A percentile compares a stretch with the other conserved stretches of the same genome.
phyloP scores from a whole-genome alignment of 2,329 filamentous ascomycete genomes.

The Tothia fuscella region DNA sequence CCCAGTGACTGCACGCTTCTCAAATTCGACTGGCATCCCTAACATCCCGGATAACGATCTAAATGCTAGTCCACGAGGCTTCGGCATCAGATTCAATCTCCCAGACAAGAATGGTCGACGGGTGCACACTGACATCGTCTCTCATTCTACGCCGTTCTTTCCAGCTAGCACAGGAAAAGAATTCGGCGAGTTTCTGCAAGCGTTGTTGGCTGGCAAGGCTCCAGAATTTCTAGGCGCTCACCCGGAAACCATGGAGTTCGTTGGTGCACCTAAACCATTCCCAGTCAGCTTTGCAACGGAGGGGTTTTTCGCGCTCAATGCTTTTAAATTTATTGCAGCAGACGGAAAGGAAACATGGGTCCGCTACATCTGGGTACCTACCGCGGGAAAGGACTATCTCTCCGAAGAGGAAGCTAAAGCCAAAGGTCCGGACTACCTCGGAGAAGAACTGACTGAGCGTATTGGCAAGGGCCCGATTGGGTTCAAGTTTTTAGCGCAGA shows the following conservation, averaged over 20 bases:
- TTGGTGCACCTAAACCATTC: slow-evolving; percentile 37
- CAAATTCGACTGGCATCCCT: slow-evolving; percentile 39
- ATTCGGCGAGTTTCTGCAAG: slow-evolving; percentile 39
- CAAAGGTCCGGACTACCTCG: slow-evolving; percentile 35
- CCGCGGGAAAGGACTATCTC: slow-evolving; percentile 29
- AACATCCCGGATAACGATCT: slow-evolving; percentile 37
- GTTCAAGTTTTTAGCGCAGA: slow-evolving; percentile 39
- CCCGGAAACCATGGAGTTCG: slow-evolving; percentile 36
- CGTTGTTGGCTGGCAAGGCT: slow-evolving; percentile 24
- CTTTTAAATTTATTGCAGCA: slow-evolving; percentile 33
- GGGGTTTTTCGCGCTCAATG: slow-evolving; percentile 37
- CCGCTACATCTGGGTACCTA: slow-evolving; percentile 39
- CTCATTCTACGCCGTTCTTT: slow-evolving; percentile 41
- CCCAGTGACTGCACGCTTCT: slow-evolving; percentile 39
- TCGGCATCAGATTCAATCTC: slow-evolving; percentile 39
- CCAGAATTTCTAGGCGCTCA: slow-evolving; percentile 32
- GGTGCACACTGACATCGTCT: slow-evolving; percentile 44
- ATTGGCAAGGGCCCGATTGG: slow-evolving; percentile 26
- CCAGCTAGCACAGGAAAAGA: slow-evolving; percentile 40
- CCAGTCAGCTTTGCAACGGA: slow-evolving; percentile 38
- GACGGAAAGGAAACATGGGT: slow-evolving; percentile 34
- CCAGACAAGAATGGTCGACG: slow-evolving; percentile 23
- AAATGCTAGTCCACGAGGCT: slow-evolving; percentile 37
- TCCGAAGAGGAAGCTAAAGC: slow-evolving; percentile 25
- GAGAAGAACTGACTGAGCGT: slow-evolving; percentile 33